Percentiles rank a stretch among this genome's conserved stretches.
Evolutionary conservation across 2,329 filamentous ascomycete species (phyloP).

Genomic region (Verticillium zaregamsianum): DNA sequence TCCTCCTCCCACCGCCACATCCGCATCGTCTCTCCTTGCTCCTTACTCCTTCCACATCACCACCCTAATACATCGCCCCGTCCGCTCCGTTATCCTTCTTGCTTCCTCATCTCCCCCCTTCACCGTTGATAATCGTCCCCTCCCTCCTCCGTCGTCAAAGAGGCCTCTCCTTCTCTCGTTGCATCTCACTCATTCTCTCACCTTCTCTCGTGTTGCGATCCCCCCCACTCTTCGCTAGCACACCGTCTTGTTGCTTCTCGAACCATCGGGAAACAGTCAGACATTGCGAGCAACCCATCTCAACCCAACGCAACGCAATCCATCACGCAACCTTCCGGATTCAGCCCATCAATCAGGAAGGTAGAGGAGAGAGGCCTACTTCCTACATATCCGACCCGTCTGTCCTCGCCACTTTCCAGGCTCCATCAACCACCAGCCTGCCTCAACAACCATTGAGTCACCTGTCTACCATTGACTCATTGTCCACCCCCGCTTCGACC

Average conservation of each 20-base stretch:
- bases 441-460: constrained; percentile 10
- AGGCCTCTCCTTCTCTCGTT: constrained; percentile 3
- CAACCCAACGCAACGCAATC: constrained; percentile 6
- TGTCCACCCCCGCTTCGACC: not conserved
- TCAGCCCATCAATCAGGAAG: constrained; percentile 10
- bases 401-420: constrained; percentile 1
- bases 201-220: not conserved
- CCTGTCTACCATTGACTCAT: constrained; percentile 7
- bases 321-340: constrained; percentile 9
- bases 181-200: not conserved
- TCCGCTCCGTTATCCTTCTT: constrained; percentile 13
- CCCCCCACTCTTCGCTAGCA: not conserved
- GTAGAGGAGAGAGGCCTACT: constrained; percentile 12
- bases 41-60: not conserved
- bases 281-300: not conserved
- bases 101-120: constrained; percentile 11
- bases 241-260: not conserved
- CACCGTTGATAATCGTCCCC: constrained; percentile 7
- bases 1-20: constrained; percentile 13
- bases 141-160: constrained; percentile 16
- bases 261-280: constrained; percentile 2
- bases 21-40: constrained; percentile 16
- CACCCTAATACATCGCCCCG: constrained; percentile 5
- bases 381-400: not conserved
- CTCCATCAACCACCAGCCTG: constrained; percentile 6